These are phyloP conservation scores for Rhizopogon vulgaris DNA, from an alignment of 768 basidiomycete genomes.

Conservation along the genomic window DNA sequence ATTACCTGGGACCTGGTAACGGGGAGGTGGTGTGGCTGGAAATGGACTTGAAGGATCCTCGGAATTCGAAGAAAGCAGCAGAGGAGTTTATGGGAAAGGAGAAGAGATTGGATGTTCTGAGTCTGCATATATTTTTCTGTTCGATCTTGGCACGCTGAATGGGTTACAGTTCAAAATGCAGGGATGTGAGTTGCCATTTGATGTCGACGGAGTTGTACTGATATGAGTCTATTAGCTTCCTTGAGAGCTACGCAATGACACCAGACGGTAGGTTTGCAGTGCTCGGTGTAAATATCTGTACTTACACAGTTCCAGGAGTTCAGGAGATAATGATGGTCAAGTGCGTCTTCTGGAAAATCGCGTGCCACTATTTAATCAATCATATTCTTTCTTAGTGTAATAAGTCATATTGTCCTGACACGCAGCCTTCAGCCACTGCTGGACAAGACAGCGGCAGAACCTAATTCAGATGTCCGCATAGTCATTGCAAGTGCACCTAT, in stretches of 20 bases:
- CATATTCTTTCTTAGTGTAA: conserved; percentile 27
- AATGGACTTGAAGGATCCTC: conserved; percentile 46
- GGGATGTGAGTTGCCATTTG: conserved; percentile 30
- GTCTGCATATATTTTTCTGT: conserved; percentile 25
- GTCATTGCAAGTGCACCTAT: conserved; percentile 39
- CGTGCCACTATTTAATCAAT: not conserved
- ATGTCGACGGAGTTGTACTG: not conserved
- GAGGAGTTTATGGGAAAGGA: conserved; percentile 46
- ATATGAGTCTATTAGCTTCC: conserved; percentile 11
- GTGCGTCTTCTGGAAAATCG: conserved; percentile 21
- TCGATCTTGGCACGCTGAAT: not conserved
- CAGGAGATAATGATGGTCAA: conserved; percentile 38
- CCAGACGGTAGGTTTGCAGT: conserved; percentile 19
- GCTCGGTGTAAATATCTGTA: too few species aligned
- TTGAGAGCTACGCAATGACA: conserved; percentile 14
- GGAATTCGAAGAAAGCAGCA: conserved; percentile 40
- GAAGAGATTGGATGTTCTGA: conserved; percentile 46
- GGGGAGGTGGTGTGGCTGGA: conserved; percentile 45
- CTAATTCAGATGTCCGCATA: conserved; percentile 53
- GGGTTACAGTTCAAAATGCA: conserved; percentile 48
- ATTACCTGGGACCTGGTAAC: conserved; percentile 37
- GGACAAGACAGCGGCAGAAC: conserved; percentile 38
- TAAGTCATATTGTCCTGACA: conserved; percentile 54
- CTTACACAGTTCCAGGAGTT: conserved; percentile 25
- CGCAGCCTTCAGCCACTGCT: conserved; percentile 47